Conservation (phyloP, 2,329 filamentous ascomycete genomes). For the Podosphaera aphanis region DNA sequence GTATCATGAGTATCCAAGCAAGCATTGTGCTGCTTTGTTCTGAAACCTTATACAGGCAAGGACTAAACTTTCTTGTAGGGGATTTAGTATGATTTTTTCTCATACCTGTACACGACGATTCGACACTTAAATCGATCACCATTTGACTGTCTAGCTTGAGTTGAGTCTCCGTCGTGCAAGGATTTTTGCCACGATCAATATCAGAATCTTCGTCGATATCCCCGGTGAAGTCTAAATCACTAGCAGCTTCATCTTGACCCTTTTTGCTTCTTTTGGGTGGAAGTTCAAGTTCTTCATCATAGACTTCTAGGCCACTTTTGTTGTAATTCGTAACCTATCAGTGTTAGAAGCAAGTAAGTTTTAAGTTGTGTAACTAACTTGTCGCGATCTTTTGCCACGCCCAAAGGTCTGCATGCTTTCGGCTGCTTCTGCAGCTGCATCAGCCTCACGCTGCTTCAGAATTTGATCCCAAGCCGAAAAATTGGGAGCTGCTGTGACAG, state of each 20-base stretch:
- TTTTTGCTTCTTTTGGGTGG: neutral
- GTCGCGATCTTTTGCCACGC: constrained; percentile 43
- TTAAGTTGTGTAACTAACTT: constrained; percentile 7
- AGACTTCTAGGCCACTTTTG: neutral
- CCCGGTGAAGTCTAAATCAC: constrained; percentile 1
- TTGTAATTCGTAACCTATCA: constrained; percentile 1
- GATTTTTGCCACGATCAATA: neutral
- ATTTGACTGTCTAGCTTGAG: neutral
- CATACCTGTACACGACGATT: neutral
- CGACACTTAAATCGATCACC: neutral
- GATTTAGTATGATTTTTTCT: neutral
- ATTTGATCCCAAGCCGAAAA: constrained; percentile 76
- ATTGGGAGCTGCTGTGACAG: constrained; percentile 31
- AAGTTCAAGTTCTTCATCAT: neutral
- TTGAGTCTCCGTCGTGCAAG: neutral
- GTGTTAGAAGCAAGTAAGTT: neutral
- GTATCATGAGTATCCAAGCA: neutral
- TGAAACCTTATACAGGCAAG: neutral
- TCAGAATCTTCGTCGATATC: constrained; percentile 1
- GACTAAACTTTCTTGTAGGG: neutral
- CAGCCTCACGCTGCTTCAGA: constrained; percentile 55
- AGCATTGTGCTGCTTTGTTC: neutral
- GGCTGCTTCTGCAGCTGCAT: constrained; percentile 49
- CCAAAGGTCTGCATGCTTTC: constrained; percentile 54
- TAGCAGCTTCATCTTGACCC: neutral